Evolutionary conservation across 2,329 filamentous ascomycete genomes (phyloP).

Genomic region (Zymoseptoria passerinii): DNA sequence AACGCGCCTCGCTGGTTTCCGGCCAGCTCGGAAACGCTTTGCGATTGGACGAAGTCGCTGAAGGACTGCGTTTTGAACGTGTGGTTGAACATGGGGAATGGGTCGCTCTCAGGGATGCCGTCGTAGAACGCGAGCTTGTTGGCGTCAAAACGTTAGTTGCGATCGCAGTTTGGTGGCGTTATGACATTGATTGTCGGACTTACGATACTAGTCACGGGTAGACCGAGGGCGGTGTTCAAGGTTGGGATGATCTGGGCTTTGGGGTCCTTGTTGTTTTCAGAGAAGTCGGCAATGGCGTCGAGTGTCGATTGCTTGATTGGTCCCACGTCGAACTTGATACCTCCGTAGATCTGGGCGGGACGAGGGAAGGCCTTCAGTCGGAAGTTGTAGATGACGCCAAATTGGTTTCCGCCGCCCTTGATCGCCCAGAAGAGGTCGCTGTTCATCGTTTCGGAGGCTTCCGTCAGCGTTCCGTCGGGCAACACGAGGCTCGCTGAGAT

Average conservation of each 20-base stretch:
- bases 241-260: constrained; percentile 5
- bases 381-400: constrained; percentile 4
- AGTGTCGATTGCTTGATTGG: not conserved
- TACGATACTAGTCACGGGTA: not conserved
- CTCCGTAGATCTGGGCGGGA: constrained; percentile 4
- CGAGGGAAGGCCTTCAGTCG: not conserved
- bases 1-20: not conserved
- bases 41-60: not conserved
- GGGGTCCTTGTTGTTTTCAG: constrained; percentile 1
- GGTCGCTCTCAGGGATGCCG: not conserved
- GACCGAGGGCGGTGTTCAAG: not conserved
- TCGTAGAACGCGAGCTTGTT: not conserved
- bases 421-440: constrained; percentile 14
- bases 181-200: not conserved
- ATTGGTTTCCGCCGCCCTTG: constrained; percentile 5
- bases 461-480: constrained; percentile 4
- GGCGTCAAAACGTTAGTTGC: not conserved
- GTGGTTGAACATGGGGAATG: not conserved
- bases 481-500: constrained; percentile 2
- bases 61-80: not conserved
- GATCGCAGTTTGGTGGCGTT: not conserved
- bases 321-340: constrained; percentile 1
- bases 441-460: constrained; percentile 23
- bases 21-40: not conserved
- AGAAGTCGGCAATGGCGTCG: constrained; percentile 4